These are phyloP conservation scores for Colletotrichum sp. DNA, from an alignment of 2,329 filamentous ascomycete genomes.

Conservation along the genomic window DNA sequence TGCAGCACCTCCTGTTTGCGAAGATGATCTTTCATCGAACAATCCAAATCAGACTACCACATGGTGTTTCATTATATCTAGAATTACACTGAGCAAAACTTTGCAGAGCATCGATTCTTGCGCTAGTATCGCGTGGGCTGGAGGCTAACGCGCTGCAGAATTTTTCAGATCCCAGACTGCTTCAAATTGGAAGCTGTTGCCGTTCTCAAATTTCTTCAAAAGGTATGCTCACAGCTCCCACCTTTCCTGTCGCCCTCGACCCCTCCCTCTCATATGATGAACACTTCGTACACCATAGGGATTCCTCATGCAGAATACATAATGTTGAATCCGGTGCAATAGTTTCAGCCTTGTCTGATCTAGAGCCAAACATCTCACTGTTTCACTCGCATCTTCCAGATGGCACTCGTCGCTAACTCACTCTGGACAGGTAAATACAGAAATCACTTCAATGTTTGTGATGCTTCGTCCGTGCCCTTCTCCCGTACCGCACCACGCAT, in stretches of 20 bases:
- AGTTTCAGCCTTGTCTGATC: slow-evolving; percentile 75
- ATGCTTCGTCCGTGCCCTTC: slow-evolving; percentile 14
- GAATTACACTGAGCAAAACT: slow-evolving; percentile 61
- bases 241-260: neutral
- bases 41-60: slow-evolving; percentile 65
- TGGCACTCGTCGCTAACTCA: slow-evolving; percentile 38
- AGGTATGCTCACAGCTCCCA: neutral
- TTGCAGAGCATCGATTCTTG: slow-evolving; percentile 5
- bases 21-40: slow-evolving; percentile 55
- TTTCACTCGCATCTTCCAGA: slow-evolving; percentile 23
- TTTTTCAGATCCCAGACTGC: neutral
- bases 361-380: slow-evolving; percentile 34
- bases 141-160: slow-evolving; percentile 10
- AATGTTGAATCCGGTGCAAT: slow-evolving; percentile 64
- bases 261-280: slow-evolving; percentile 56
- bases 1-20: slow-evolving; percentile 10
- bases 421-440: slow-evolving; percentile 45
- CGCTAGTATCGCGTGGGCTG: neutral
- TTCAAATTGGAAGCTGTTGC: slow-evolving; percentile 50
- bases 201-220: slow-evolving; percentile 6
- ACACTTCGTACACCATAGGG: slow-evolving; percentile 63
- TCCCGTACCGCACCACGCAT: slow-evolving; percentile 35
- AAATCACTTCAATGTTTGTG: neutral
- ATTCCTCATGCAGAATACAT: slow-evolving; percentile 72
- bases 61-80: slow-evolving; percentile 60